These are phyloP conservation scores for Kwoniella dendrophila DNA, from an alignment of 768 basidiomycete genomes.

Conservation along the genomic window DNA sequence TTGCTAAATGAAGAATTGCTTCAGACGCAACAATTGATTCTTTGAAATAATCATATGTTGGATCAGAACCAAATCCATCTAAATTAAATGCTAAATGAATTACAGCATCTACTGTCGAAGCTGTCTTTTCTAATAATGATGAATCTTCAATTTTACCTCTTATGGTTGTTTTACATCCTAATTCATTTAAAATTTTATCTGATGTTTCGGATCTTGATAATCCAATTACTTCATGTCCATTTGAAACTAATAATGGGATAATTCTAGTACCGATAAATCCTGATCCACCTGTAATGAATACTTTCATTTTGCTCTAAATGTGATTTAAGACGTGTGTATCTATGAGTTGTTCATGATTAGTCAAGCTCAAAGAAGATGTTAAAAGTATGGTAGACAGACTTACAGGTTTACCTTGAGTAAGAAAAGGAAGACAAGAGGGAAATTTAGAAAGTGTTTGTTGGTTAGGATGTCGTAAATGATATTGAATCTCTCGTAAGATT, in stretches of 20 bases:
- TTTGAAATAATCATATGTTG: not conserved
- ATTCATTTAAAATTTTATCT: slow-evolving; percentile 15
- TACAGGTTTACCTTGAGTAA: no score
- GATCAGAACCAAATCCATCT: slow-evolving; percentile 30
- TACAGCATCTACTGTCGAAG: slow-evolving; percentile 33
- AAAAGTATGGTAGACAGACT: no score
- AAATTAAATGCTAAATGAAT: slow-evolving; percentile 38
- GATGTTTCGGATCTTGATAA: slow-evolving; percentile 31
- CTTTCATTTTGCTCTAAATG: slow-evolving; percentile 27
- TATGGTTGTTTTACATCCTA: slow-evolving; percentile 25
- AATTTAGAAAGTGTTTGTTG: no score
- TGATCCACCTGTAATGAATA: slow-evolving; percentile 44
- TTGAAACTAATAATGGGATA: slow-evolving; percentile 16
- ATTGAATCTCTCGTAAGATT: no score
- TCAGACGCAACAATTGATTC: not conserved
- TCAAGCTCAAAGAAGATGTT: no score
- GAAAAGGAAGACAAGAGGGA: no score
- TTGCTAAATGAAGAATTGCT: not conserved
- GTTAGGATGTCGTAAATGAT: no score
- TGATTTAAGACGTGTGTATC: not conserved
- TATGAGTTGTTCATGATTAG: no score
- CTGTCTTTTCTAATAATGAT: slow-evolving; percentile 21
- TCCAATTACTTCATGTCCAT: slow-evolving; percentile 34
- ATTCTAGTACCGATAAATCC: slow-evolving; percentile 32
- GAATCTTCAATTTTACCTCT: slow-evolving; percentile 36